These are phyloP conservation scores for Apophysomyces ossiformis DNA, from an alignment of 371 early-diverging fungal genomes.

Conservation along the genomic window DNA sequence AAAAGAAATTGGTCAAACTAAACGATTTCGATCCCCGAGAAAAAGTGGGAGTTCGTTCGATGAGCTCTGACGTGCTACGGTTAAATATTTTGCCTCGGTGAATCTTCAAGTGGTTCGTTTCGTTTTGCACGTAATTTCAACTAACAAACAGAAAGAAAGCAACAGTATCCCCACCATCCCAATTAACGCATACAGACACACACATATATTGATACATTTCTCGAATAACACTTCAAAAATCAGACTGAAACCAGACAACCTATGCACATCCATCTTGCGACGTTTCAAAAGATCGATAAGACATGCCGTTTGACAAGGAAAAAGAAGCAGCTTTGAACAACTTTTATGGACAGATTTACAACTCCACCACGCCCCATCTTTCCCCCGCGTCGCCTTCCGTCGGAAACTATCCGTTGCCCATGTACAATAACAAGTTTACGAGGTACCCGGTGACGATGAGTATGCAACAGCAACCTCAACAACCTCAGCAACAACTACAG, in stretches of 20 bases:
- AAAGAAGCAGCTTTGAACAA: conserved; percentile 27
- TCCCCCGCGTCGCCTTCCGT: conserved; percentile 49
- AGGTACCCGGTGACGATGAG: conserved; percentile 57
- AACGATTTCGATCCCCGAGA: too few relatives aligned
- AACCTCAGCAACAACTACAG: too few relatives aligned
- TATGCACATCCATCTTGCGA: conserved; percentile 7
- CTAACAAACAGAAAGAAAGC: neutral
- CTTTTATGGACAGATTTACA: conserved; percentile 24
- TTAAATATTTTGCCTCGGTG: conserved; percentile 5
- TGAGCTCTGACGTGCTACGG: neutral
- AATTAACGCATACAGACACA: too few relatives aligned
- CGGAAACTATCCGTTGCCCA: conserved; percentile 41
- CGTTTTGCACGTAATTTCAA: neutral
- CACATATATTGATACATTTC: neutral
- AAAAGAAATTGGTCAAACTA: too few relatives aligned
- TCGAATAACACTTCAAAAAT: neutral
- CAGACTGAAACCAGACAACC: conserved; percentile 4
- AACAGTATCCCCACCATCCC: neutral
- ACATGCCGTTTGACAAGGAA: conserved; percentile 35
- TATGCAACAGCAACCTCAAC: conserved; percentile 27
- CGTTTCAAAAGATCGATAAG: conserved; percentile 11
- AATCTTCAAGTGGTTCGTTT: neutral
- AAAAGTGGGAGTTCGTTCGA: too few relatives aligned
- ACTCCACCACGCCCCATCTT: conserved; percentile 48
- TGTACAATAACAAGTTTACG: conserved; percentile 47